Base-by-base conservation (phyloP, 768 basidiomycete species). In the Fibroporia radiculosa region DNA sequence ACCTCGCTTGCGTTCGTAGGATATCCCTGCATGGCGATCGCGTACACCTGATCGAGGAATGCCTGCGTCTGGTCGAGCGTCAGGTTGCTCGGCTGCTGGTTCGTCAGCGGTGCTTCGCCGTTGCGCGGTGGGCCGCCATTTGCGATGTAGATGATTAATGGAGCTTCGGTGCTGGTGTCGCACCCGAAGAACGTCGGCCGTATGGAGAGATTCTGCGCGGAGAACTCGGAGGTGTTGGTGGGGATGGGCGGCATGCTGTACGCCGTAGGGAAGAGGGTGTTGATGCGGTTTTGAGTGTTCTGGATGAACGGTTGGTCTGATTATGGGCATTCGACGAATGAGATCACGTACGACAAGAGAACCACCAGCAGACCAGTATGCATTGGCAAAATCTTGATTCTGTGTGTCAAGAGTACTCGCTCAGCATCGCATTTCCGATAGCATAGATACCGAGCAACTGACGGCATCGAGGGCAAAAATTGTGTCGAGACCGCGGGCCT, bases 101-200 rank as follows among this genome's bases (percentile, higher is more conserved):
- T 76, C 3, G 72, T 73, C 6, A 66, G 42, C 18, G 60, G 54
- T 18, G 62, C 53, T 16, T 67, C 61, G 28, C 70, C 59, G 48
- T 56, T 62, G 47, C 55, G 62, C 33, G 69, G 70, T 1, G 68
- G 60, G 3, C 70, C 72, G 20, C 75, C 74, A 51, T 74, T 75
- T 1, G 79, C 77, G 16, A 80, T 59, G 59, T 82, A 82, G 46
- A 80, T 66, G 12, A 81, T 50, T 29, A 80, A 55, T 1, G 78
- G 77, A 3, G 66, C 66, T 28, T 50, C 53, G 34, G 71, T 57
- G 3, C 44, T 56, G 25, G 39, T 36, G 54, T 82, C 65, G 57
- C 88, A 90, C 2, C 88, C 89, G 64, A 88, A 90, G 66, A 91
- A 88, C 0, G 83, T 84, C 2, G 85, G 77, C 22, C 80, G 75